Base-by-base conservation (phyloP, 495 filamentous ascomycete species). In the Amphirosellinia nigrospora region DNA sequence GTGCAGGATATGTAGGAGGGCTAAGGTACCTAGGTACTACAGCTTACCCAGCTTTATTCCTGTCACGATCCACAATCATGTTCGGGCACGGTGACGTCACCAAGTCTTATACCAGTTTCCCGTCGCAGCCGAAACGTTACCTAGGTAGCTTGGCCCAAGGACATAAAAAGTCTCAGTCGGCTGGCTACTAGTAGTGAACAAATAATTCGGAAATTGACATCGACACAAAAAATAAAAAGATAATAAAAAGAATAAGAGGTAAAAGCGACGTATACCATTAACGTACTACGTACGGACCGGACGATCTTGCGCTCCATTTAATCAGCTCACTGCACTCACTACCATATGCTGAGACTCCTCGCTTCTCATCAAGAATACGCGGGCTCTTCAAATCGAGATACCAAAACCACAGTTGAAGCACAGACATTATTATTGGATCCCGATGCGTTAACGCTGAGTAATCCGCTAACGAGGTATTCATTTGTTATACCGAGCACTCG, bases 41-140 rank as follows among this genome's bases (percentile, higher is more conserved):
- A 46, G 43, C 43, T 46, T n/a, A 46, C 45, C 45, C 9, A 50
- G 4, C 43, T 26, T 13, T 26, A 52, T 0, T 36, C 3, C 34
- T 58, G 16, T 36, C 32, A 2, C 50, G 50, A 36, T 58, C 55
- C 55, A 58, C 32, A 58, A 36, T 36, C n/a, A 39, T 56, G 7
- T 28, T 45, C 28, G 26, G 39, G 30, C 1, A 41, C 56, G 19
- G 41, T 68, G 66, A 68, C 66, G 55, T 68, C 66, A 68, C 66
- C 11, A 30, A 39, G 30, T 7, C 52, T 68, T 19, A 52, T 32
- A 55, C 30, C 65, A 28, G 38, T 23, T 43, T 55, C 23, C 16
- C 52, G 61, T 64, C 0, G 41, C 8, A n/a, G 23, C 38, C 26
- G 39, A 50, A 64, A 32, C 19, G 30, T 58, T 16, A 36, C 30